These are phyloP conservation scores for Auxenochlorella pyrenoidosa DNA, from an alignment of 139 green algal species.

Conservation along the genomic window DNA sequence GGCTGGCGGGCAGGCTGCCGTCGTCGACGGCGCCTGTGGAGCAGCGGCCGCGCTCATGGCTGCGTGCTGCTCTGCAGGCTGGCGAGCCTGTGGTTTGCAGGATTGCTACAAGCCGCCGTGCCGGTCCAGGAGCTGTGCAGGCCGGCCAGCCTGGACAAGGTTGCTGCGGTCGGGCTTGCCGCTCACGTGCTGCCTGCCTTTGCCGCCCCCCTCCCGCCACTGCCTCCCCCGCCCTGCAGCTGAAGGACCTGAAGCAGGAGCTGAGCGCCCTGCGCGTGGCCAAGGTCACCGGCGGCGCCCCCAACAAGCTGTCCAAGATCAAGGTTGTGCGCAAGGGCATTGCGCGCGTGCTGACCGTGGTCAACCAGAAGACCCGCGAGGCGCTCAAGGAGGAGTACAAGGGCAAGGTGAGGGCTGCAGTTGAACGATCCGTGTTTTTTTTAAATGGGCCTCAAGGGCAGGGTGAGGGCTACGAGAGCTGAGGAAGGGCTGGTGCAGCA, in stretches of 20 bases:
- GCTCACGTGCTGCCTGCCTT: not conserved
- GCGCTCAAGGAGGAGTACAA: constrained; percentile 83
- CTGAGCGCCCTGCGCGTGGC: constrained; percentile 94
- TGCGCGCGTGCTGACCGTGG: constrained; percentile 95
- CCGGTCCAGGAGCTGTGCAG: not conserved
- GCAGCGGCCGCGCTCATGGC: not conserved
- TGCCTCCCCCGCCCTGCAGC: constrained; percentile 61
- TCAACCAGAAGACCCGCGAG: constrained; percentile 90
- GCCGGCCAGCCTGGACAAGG: not conserved
- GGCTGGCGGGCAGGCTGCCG: not conserved
- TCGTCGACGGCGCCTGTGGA: not conserved
- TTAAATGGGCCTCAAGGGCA: too few relatives aligned
- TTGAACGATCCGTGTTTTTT: too few relatives aligned
- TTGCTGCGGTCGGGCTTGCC: not conserved
- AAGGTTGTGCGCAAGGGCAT: constrained; percentile 98
- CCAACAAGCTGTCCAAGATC: constrained; percentile 99
- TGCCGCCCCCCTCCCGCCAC: not conserved
- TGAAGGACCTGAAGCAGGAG: constrained; percentile 98
- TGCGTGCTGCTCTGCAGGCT: not conserved
- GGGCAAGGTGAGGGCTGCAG: constrained; percentile 67
- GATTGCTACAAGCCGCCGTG: not conserved
- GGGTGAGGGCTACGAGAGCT: too few relatives aligned
- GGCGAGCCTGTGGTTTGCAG: too few relatives aligned
- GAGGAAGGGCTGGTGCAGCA: too few relatives aligned
- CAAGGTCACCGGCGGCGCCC: constrained; percentile 99